Base-by-base conservation (phyloP, 768 basidiomycete genomes). In the Lactifluus rugatus region DNA sequence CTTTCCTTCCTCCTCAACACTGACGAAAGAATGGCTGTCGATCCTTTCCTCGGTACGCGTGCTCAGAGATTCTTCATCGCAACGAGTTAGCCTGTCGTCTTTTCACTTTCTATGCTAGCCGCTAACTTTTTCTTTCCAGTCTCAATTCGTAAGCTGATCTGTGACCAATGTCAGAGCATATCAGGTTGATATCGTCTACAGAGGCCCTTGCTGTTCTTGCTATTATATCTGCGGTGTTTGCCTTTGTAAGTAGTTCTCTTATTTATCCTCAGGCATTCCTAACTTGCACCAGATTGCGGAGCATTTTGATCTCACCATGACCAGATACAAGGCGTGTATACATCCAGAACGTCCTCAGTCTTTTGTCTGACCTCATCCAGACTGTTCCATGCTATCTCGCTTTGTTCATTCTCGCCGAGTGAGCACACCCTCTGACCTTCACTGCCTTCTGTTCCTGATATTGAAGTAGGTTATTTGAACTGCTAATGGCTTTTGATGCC, bases 371-470 rank as follows among this genome's bases (percentile, higher is more conserved):
- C 17, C 52, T 19, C 42, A 14, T 52, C 5, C 51, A 89, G 85
- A 91, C 89, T 13, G 69, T 91, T 53, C 84, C 89, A 61, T 91
- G 89, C 70, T 93, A 91, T 69, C 81, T 93, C 5, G 87, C 87
- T 3, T 75, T 93, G 7, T 93, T 91, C 69, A 83, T 84, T 25
- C 74, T 93, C 10, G 90, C 87, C 56, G 89, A 88, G 89, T 90
- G 68, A 51, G 80, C 71, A 16, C 37, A 39, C 52, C 16, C 48
- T 31, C 44, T 1, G 36, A 48, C 42, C 32, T 46, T 14, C n/a
- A 46, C 48, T 21, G 23, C 17, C 10, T 14, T 19, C 44, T 31
- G 34, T 41, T 34, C 36, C 42, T 51, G 49, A 64, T 17, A 52
- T 64, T 13, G 57, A 17, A 42, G 13, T 58, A 92, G 89, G 69